Evolutionary conservation across 768 basidiomycete genomes (phyloP), one percentile per base, ranked within the genome.

Genomic region (Lactarius akahatsu): DNA sequence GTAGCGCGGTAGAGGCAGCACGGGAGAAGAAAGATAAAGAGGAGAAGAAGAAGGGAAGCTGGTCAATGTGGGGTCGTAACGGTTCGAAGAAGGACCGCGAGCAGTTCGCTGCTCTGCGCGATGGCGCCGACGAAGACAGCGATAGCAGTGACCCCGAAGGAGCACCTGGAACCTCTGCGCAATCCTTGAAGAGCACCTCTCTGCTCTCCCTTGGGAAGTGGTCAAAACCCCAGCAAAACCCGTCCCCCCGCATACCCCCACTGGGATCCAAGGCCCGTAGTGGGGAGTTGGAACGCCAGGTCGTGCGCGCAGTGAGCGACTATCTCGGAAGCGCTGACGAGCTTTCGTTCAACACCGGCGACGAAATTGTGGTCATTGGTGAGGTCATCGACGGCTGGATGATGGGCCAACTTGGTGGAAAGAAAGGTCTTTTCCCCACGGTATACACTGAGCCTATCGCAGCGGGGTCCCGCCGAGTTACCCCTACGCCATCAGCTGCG

Each of bases 361-460:
- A 89, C 47, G 85, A 92, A 70, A 89, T 97, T 64, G 75, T 81
- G 16, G 87, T 95, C 34, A 71, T 92, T 34, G 87, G 86, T 40
- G 92, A 96, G 74, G 91, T 94, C 0, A 79, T 93, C 40, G 90
- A 92, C 68, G 93, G 86, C 66, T 96, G 94, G 94, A 96, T 92
- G 90, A 84, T 94, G 79, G 94, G 94, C 8, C 86, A 90, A 73
- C 74, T 86, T 40, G 77, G 83, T 63, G 92, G 91, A 2, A 80
- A 80, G 68, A 86, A 82, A 60, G 94, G 94, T 16, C 74, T 96
- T 50, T 96, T 97, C 81, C 94, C 94, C 0, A 82, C 85, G 1
- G 82, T 86, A 7, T 90, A 93, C 75, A 88, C 86, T 10, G 90
- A 93, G 70, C 62, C 65, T 4, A 69, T 78, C 60, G 73, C 78